Evolutionary conservation across 352 stramenopile species (phyloP).

Genomic region (Phytophthora lateralis): DNA sequence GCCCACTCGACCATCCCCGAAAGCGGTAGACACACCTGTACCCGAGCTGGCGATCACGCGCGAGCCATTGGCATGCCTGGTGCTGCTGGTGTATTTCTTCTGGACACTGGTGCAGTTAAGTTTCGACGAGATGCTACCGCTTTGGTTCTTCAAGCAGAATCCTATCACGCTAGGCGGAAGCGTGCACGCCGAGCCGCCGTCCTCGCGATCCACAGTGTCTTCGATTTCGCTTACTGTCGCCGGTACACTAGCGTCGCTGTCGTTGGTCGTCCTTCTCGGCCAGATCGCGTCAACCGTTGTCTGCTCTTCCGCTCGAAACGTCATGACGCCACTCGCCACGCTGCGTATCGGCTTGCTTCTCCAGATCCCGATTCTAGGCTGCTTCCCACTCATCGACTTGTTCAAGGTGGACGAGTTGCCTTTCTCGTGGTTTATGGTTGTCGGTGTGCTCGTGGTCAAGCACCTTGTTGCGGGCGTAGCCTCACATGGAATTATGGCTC

Average conservation of each 20-base stretch:
- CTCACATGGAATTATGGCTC: slow-evolving; percentile 62
- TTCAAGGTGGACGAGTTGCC: slow-evolving; percentile 71
- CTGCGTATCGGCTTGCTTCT: slow-evolving; percentile 78
- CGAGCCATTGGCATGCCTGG: slow-evolving; percentile 69
- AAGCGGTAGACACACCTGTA: slow-evolving; percentile 24
- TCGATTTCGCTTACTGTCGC: slow-evolving; percentile 66
- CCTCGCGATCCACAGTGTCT: slow-evolving; percentile 44
- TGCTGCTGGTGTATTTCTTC: slow-evolving; percentile 73
- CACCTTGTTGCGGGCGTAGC: slow-evolving; percentile 66
- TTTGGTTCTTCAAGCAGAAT: slow-evolving; percentile 84
- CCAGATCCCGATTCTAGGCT: slow-evolving; percentile 71
- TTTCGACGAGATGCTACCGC: slow-evolving; percentile 80
- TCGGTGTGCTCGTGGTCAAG: slow-evolving; percentile 66
- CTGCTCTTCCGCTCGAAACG: slow-evolving; percentile 50
- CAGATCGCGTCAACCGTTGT: slow-evolving; percentile 59
- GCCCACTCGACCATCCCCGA: slow-evolving; percentile 22
- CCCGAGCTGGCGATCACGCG: slow-evolving; percentile 66
- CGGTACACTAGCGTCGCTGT: slow-evolving; percentile 57
- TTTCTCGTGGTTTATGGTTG: slow-evolving; percentile 65
- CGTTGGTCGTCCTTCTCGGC: slow-evolving; percentile 51
- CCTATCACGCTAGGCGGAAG: slow-evolving; percentile 42
- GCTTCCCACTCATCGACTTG: slow-evolving; percentile 73
- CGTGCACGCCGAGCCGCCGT: slow-evolving; percentile 44
- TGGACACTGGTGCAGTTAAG: slow-evolving; percentile 75
- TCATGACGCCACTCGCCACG: slow-evolving; percentile 81